phyloP scores from a whole-genome alignment of 805 yeast species.

The Spathaspora hagerdaliae region DNA sequence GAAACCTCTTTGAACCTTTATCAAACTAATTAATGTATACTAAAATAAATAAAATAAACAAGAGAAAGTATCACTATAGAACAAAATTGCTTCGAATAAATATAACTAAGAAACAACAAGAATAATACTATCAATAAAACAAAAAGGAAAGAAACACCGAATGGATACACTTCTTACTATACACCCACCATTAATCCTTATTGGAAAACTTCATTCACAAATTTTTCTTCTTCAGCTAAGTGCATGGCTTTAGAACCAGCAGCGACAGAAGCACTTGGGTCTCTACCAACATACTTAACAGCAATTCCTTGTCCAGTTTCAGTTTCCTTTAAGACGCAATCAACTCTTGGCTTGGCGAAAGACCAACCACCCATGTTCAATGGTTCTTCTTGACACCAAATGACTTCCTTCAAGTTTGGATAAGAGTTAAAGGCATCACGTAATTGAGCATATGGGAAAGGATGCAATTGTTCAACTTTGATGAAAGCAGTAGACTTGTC shows the following conservation, averaged over 20 bases:
- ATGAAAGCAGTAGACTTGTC: constrained; percentile 84
- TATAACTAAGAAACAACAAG: neutral
- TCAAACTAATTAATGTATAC: neutral
- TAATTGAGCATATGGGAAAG: constrained; percentile 94
- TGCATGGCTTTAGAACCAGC: constrained; percentile 94
- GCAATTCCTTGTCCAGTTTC: constrained; percentile 61
- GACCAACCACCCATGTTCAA: constrained; percentile 93
- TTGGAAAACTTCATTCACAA: constrained; percentile 72
- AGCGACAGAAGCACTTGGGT: constrained; percentile 97
- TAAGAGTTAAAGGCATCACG: constrained; percentile 77
- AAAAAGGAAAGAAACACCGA: neutral
- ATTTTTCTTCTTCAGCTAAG: constrained; percentile 79
- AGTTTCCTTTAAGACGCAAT: constrained; percentile 73
- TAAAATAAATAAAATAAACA: too few relatives aligned
- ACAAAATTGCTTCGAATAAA: too few relatives aligned
- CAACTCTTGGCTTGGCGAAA: constrained; percentile 77
- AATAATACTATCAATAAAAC: neutral
- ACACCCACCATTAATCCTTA: neutral
- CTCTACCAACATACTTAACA: constrained; percentile 92
- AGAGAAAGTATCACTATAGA: too few relatives aligned
- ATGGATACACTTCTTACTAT: neutral
- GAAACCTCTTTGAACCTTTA: neutral
- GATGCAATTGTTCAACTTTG: constrained; percentile 92
- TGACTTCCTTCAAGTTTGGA: constrained; percentile 81
- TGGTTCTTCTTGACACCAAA: constrained; percentile 99